A percentile compares a stretch with the other conserved stretches of the same genome.
Conservation (phyloP, 768 basidiomycete genomes). For the Mycena haematopus region DNA sequence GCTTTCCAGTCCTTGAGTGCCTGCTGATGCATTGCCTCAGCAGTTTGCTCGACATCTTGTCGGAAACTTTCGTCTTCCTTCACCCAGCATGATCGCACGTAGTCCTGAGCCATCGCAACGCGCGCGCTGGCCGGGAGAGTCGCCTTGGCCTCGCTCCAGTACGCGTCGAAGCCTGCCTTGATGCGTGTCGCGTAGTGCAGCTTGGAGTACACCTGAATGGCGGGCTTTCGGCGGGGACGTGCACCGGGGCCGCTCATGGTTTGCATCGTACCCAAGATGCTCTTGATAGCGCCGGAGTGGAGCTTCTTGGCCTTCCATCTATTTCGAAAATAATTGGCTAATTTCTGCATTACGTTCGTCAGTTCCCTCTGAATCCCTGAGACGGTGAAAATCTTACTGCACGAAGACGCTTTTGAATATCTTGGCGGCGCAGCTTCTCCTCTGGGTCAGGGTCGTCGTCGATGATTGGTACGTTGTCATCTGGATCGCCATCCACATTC, state of each 20-base stretch:
- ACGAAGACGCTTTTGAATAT: background rate
- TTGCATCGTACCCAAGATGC: background rate
- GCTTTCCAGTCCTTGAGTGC: background rate
- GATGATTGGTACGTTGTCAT: background rate
- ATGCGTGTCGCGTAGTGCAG: background rate
- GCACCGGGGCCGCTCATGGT: background rate
- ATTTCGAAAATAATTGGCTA: background rate
- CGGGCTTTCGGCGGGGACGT: background rate
- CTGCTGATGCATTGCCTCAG: background rate
- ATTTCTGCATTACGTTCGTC: background rate
- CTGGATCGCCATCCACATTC: background rate
- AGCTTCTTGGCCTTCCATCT: background rate
- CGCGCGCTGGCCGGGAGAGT: background rate
- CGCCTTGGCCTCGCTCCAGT: background rate
- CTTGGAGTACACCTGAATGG: background rate
- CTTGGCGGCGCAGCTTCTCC: background rate
- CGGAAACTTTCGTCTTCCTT: background rate
- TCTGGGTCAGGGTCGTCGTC: background rate
- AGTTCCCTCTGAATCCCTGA: background rate
- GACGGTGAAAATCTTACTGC: background rate
- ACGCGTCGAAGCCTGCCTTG: background rate
- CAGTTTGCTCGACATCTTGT: background rate
- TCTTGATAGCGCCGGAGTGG: background rate
- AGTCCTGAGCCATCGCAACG: background rate
- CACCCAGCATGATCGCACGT: background rate